Evolutionary conservation across 2,329 filamentous ascomycete species (phyloP), one percentile per base, ranked within the genome.

Genomic region (Diaporthe vexans): DNA sequence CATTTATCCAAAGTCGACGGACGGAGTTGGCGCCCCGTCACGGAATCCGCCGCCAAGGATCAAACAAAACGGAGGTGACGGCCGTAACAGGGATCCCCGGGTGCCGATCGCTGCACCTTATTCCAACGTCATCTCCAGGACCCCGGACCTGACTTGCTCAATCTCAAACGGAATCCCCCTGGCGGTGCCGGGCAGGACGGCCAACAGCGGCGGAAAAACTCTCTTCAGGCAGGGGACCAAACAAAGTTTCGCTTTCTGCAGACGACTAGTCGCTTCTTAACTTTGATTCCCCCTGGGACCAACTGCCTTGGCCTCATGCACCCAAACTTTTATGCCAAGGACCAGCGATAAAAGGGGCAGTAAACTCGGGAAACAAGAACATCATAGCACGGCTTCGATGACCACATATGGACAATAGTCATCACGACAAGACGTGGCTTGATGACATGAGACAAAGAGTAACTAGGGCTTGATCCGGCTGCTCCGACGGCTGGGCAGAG

Each of bases 1-100:
- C n/a, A 68, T 68, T 73, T 73, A 73, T 73, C 71, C 71, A 68
- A 63, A 73, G 71, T 51, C 26, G 46, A 17, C 63, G 26, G 33
- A 35, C 63, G 63, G 63, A 67, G 61, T 67, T 67, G 46, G 46
- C 43, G 33, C 43, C 29, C 61, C 61, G 61, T 37, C 29, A 17
- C 21, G 46, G 43, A 52, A 24, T 11, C 46, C 43, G 29, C 43
- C 58, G 69, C 56, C 54, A 51, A 51, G 69, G 69, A 26, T 26
- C 40, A 61, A 48, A 71, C 68, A 57, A 17, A 57, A 48, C 68
- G 43, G 56, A 19, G 40, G 11, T 24, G 33, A 19, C n/a, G 13
- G 46, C 63, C 63, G 63, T 48, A 37, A 24, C 46, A 52, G 29
- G 63, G 63, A 68, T 54, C 29, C 21, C 15, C 37, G 37, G 15